A percentile compares a stretch with the other conserved stretches of the same genome.
Conservation (phyloP, 208 protist species). For the Leishmania tarentolae region DNA sequence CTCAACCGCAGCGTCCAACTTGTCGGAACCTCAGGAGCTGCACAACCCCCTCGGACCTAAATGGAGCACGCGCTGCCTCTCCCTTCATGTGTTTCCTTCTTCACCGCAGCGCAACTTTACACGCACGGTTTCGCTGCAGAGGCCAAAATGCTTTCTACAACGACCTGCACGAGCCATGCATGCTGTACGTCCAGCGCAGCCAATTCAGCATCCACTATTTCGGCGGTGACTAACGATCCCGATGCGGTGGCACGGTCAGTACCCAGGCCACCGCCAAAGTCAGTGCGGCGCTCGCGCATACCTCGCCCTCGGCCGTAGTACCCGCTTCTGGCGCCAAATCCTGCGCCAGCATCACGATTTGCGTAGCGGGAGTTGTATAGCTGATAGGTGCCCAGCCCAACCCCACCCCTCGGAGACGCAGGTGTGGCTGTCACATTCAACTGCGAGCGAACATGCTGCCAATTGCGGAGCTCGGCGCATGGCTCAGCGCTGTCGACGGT, state of each 20-base stretch:
- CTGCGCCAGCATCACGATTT: conserved; percentile 3
- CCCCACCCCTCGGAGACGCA: background rate
- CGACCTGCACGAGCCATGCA: conserved; percentile 35
- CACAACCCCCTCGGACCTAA: background rate
- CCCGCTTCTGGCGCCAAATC: background rate
- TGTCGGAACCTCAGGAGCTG: background rate
- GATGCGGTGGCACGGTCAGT: background rate
- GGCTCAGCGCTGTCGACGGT: conserved; percentile 14
- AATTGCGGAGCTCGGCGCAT: conserved; percentile 21
- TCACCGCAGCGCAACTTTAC: background rate
- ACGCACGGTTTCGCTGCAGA: conserved; percentile 5
- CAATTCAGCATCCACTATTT: conserved; percentile 12
- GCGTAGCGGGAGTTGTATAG: conserved; percentile 19
- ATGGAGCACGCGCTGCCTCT: background rate
- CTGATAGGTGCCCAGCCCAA: conserved; percentile 13
- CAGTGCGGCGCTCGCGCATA: conserved; percentile 3
- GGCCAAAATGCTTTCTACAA: conserved; percentile 26
- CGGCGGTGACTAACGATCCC: conserved; percentile 14
- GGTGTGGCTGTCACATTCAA: conserved; percentile 11
- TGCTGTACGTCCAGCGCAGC: conserved; percentile 27
- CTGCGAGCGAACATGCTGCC: conserved; percentile 31
- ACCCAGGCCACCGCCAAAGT: conserved; percentile 2
- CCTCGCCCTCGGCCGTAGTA: conserved; percentile 22
- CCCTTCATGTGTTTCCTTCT: background rate
- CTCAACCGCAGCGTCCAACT: background rate